Evolutionary conservation across 306 rosid species (phyloP).

Genomic region (Lathyrus aphaca): DNA sequence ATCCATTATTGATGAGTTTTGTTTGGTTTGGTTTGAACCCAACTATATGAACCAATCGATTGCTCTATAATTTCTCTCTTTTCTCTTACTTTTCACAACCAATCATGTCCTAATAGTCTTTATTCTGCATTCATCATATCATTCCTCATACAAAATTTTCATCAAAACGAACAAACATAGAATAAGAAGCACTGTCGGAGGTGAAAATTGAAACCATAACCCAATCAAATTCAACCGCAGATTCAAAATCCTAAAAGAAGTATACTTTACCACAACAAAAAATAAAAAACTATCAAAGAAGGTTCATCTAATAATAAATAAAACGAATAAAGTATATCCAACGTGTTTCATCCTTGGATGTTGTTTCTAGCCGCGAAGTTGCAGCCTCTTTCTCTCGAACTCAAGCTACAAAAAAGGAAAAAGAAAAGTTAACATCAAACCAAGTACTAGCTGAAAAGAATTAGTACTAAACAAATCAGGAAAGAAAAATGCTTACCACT

Average conservation of each 20-base stretch:
- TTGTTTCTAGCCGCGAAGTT: conserved; percentile 51
- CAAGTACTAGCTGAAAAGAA: conserved; percentile 1
- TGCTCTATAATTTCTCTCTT: no score
- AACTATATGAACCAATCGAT: no score
- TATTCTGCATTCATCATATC: no score
- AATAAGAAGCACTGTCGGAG: neutral
- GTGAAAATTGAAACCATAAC: neutral
- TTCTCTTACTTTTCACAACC: no score
- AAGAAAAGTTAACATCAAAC: conserved; percentile 25
- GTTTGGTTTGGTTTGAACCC: no score
- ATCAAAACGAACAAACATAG: neutral
- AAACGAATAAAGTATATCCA: conserved; percentile 38
- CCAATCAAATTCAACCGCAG: conserved; percentile 9
- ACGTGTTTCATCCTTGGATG: conserved; percentile 36
- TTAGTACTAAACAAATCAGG: neutral
- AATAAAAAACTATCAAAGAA: neutral
- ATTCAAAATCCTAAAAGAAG: conserved; percentile 1
- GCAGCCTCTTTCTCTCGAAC: conserved; percentile 85
- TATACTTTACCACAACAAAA: neutral
- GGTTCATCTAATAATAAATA: conserved; percentile 6
- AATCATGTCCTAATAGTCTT: no score
- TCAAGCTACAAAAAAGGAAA: conserved; percentile 60
- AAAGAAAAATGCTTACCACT: conserved; percentile 64
- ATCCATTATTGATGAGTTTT: no score
- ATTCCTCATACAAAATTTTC: neutral